Evolutionary conservation across 169 alveolate genomes (phyloP).

Genomic region (Cyclospora cayetanensis): DNA sequence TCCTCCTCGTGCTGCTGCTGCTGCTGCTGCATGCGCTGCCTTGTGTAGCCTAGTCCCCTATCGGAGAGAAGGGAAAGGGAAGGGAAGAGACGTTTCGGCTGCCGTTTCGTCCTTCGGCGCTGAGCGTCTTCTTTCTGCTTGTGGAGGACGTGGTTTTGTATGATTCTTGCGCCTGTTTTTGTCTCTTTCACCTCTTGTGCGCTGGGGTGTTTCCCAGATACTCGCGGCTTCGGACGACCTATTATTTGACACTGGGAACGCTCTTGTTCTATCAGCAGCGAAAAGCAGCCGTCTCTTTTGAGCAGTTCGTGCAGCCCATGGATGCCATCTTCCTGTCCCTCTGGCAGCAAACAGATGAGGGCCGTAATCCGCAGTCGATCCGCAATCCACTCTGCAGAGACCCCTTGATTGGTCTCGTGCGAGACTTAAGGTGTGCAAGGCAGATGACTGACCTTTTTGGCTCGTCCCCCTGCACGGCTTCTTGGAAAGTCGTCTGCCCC

Average conservation of each 20-base stretch:
- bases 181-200: neutral
- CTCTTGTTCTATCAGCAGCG: slow-evolving; percentile 81
- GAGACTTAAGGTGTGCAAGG: slow-evolving; percentile 91
- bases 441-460: too few species aligned
- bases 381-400: slow-evolving; percentile 80
- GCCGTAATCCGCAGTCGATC: slow-evolving; percentile 74
- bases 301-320: slow-evolving; percentile 86
- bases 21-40: slow-evolving; percentile 33
- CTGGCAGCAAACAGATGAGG: slow-evolving; percentile 79
- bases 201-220: slow-evolving; percentile 71
- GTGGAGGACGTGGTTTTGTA: neutral
- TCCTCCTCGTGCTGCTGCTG: neutral
- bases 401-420: slow-evolving; percentile 89
- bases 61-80: neutral
- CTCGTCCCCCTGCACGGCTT: too few species aligned
- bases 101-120: neutral
- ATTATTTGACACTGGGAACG: slow-evolving; percentile 91
- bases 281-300: slow-evolving; percentile 77
- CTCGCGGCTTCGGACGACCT: slow-evolving; percentile 91
- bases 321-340: slow-evolving; percentile 77
- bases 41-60: neutral
- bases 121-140: neutral
- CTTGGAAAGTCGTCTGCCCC: too few species aligned
- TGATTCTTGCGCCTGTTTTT: neutral
- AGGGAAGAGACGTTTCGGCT: neutral